Percentiles rank a stretch among this genome's conserved stretches.
Evolutionary conservation across 139 green algal species (phyloP).

Genomic region (Picochlorum sp.): DNA sequence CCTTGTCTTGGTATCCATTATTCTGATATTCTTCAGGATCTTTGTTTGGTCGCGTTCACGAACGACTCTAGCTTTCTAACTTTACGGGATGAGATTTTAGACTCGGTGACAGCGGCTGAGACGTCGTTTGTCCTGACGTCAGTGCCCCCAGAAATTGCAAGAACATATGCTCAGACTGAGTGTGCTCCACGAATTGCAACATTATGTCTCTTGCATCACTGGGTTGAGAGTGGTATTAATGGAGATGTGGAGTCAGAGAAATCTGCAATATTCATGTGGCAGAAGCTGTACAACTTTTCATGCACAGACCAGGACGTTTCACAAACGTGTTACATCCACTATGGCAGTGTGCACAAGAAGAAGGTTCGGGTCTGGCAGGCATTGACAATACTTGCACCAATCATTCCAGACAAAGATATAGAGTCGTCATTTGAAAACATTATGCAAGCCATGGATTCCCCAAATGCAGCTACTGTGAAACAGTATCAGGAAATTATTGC

Average conservation of each 20-base stretch:
- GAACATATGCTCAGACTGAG: slow-evolving; percentile 8
- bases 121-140: slow-evolving; percentile 22
- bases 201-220: slow-evolving; percentile 30
- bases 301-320: slow-evolving; percentile 24
- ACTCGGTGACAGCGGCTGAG: slow-evolving; percentile 7
- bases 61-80: not conserved
- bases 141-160: slow-evolving; percentile 14
- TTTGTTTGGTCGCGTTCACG: not conserved
- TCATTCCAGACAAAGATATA: slow-evolving; percentile 8
- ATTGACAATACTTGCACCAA: slow-evolving; percentile 38
- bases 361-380: slow-evolving; percentile 64
- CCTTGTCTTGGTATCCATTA: not conserved
- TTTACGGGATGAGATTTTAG: slow-evolving; percentile 3
- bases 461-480: slow-evolving; percentile 48
- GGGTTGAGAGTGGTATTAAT: not conserved
- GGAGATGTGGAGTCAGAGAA: slow-evolving; percentile 7
- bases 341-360: slow-evolving; percentile 36
- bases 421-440: slow-evolving; percentile 15
- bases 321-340: slow-evolving; percentile 20
- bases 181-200: slow-evolving; percentile 37
- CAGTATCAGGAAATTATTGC: slow-evolving; percentile 63
- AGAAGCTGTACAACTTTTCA: slow-evolving; percentile 27
- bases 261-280: slow-evolving; percentile 19
- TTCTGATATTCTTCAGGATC: not conserved
- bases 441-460: slow-evolving; percentile 15